A percentile compares a stretch with the other conserved stretches of the same genome.
phyloP scores from a whole-genome alignment of 129 eudicot genomes.

The Rutidosis leptorrhynchoides region DNA sequence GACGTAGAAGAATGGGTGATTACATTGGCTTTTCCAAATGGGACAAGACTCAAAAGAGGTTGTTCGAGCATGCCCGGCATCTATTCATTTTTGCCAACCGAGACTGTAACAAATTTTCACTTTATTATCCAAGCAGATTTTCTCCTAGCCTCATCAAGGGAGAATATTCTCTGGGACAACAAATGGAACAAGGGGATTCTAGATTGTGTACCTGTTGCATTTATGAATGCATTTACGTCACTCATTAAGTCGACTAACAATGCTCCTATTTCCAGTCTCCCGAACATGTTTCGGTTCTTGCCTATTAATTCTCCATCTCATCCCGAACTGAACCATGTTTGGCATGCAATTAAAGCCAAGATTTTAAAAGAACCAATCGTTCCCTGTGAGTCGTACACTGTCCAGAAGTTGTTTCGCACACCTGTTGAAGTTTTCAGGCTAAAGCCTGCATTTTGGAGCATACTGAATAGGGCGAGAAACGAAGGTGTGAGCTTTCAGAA shows the following conservation, averaged over 20 bases:
- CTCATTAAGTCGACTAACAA: conserved; percentile 27
- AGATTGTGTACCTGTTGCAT: conserved; percentile 41
- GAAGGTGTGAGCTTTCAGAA: conserved; percentile 31
- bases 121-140: conserved; percentile 63
- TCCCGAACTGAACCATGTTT: conserved; percentile 29
- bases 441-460: conserved; percentile 39
- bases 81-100: conserved; percentile 55
- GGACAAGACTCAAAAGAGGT: conserved; percentile 45
- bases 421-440: conserved; percentile 52
- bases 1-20: conserved; percentile 57
- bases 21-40: conserved; percentile 57
- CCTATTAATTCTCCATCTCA: conserved; percentile 31
- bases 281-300: conserved; percentile 38
- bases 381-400: conserved; percentile 45
- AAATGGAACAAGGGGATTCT: conserved; percentile 65
- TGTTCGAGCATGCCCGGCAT: conserved; percentile 44
- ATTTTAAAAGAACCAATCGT: conserved; percentile 36
- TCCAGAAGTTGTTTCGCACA: conserved; percentile 41
- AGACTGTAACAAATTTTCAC: conserved; percentile 52
- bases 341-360: conserved; percentile 35
- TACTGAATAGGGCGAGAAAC: conserved; percentile 30
- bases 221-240: conserved; percentile 46
- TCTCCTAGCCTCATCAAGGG: conserved; percentile 50
- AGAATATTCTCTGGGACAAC: conserved; percentile 48
- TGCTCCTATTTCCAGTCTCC: conserved; percentile 37